These are phyloP conservation scores for Neocallimastix lanati DNA, from an alignment of 192 early-diverging fungal genomes.

Conservation along the genomic window DNA sequence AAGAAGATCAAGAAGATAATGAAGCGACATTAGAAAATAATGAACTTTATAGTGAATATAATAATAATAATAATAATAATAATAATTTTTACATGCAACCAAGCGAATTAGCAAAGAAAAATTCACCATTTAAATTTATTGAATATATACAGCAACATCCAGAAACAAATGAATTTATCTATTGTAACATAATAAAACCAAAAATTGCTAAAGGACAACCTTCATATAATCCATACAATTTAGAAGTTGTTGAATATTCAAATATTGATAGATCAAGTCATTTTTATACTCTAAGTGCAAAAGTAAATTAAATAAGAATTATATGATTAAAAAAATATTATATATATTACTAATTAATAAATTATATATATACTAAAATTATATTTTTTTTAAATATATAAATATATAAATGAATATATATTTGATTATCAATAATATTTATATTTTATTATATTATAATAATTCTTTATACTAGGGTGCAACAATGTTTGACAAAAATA, in stretches of 20 bases:
- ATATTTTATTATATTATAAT: no score
- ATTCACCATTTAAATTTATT: conserved; percentile 18
- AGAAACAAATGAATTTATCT: conserved; percentile 22
- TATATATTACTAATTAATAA: not conserved
- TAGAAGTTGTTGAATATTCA: conserved; percentile 23
- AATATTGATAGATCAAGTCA: conserved; percentile 17
- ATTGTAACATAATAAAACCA: conserved; percentile 14
- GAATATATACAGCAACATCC: conserved; percentile 13
- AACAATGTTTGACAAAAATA: conserved; percentile 21
- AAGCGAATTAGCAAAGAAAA: not conserved
- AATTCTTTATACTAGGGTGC: conserved; percentile 22
- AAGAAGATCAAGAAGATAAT: not conserved
- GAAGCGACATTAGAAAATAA: not conserved
- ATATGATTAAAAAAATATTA: not conserved
- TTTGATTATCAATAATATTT: no score
- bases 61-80: not conserved
- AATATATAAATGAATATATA: no score
- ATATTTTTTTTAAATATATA: no score
- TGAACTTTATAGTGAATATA: not conserved
- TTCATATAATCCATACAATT: conserved; percentile 30
- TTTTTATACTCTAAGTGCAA: conserved; percentile 24
- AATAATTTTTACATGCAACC: not conserved
- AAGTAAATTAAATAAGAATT: conserved; percentile 8
- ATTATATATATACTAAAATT: no score
- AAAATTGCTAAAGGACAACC: conserved; percentile 9